Conservation (phyloP, 306 rosid genomes). For the Medicago ruthenica region DNA sequence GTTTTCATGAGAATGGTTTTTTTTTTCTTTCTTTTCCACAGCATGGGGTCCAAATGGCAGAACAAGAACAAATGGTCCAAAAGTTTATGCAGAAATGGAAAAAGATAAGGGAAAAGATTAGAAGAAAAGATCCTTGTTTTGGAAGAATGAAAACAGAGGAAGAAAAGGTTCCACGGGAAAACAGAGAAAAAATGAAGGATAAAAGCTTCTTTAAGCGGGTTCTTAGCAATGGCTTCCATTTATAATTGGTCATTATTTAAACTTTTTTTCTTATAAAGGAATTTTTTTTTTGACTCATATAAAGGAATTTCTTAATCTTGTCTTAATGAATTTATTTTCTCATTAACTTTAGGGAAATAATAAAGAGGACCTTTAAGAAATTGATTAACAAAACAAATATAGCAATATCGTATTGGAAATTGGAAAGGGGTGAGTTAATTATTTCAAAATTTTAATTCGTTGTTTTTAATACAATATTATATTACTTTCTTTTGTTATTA, state of each 20-base stretch:
- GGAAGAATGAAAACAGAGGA: conserved; percentile 12
- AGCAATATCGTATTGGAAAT: no score
- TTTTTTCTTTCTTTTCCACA: neutral
- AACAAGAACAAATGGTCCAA: neutral
- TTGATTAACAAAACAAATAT: no score
- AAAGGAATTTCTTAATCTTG: neutral
- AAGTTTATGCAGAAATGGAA: neutral
- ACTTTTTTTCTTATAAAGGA: conserved; percentile 6
- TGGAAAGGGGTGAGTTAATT: no score
- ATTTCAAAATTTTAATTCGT: no score
- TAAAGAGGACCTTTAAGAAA: no score
- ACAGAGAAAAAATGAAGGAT: conserved; percentile 13
- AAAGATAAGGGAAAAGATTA: neutral
- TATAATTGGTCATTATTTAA: conserved; percentile 31
- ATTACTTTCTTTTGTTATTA: no score
- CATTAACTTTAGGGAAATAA: no score
- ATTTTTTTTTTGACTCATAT: neutral
- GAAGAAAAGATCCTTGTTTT: conserved; percentile 5
- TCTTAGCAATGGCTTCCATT: conserved; percentile 41
- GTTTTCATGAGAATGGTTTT: neutral
- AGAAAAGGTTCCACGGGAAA: conserved; percentile 31
- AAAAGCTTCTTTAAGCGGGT: conserved; percentile 32
- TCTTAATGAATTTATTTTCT: neutral
- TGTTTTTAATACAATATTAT: no score
- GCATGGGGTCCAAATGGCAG: conserved; percentile 36